Conservation (phyloP, 2,329 filamentous ascomycete genomes). For the Diaporthe ampelina region DNA sequence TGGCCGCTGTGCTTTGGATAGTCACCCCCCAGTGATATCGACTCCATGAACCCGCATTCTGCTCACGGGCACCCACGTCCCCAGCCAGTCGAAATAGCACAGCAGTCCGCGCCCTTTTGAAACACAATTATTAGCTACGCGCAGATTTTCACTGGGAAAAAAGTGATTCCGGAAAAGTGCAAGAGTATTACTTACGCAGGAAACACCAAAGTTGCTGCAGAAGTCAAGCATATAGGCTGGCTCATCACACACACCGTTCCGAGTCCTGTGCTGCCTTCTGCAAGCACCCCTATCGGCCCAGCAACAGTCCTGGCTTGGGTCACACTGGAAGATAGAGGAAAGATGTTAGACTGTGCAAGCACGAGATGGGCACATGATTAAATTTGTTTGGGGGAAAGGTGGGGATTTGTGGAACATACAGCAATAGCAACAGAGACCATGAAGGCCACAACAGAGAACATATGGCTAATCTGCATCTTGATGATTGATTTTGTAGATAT, state of each 20-base stretch:
- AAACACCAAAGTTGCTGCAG: constrained; percentile 8
- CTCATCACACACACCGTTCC: not conserved
- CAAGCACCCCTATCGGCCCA: not conserved
- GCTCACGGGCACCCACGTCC: not conserved
- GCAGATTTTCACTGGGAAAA: too few species aligned
- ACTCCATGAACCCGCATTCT: not conserved
- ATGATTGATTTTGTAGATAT: not conserved
- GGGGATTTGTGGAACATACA: not conserved
- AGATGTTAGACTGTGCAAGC: not conserved
- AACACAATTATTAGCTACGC: not conserved
- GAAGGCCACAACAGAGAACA: not conserved
- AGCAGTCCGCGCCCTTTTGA: constrained; percentile 6
- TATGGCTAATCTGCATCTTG: constrained; percentile 13
- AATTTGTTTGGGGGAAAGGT: not conserved
- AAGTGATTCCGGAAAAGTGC: too few species aligned
- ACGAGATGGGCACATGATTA: not conserved
- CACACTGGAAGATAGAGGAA: not conserved
- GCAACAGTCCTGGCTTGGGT: constrained; percentile 21
- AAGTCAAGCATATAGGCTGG: not conserved
- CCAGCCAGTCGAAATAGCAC: constrained; percentile 8
- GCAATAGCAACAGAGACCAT: constrained; percentile 15
- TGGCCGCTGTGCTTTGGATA: not conserved
- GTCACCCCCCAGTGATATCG: not conserved
- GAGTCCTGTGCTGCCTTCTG: constrained; percentile 13
- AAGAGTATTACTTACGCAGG: not conserved